These are phyloP conservation scores for Tarenaya hassleriana DNA, from an alignment of 345 rosid genomes.

Conservation along the genomic window DNA sequence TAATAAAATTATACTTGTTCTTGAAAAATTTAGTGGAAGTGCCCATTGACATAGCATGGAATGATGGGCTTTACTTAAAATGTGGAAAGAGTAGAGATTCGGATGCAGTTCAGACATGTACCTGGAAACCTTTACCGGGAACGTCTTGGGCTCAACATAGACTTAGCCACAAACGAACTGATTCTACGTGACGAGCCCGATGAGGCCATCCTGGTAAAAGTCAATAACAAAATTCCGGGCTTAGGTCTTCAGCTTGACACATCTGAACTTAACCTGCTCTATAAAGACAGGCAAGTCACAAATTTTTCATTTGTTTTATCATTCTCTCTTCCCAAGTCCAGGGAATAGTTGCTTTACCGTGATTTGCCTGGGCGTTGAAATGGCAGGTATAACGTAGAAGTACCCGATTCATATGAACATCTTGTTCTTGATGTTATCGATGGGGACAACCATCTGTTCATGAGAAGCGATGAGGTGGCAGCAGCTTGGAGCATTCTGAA, in stretches of 20 bases:
- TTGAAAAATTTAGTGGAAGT: background rate
- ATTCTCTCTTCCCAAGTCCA: background rate
- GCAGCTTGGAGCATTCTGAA: slow-evolving; percentile 62
- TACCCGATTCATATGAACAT: slow-evolving; percentile 77
- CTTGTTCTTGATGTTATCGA: slow-evolving; percentile 75
- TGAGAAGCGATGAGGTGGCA: slow-evolving; percentile 80
- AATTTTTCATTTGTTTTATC: slow-evolving; percentile 2
- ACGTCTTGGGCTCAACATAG: slow-evolving; percentile 41
- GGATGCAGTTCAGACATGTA: slow-evolving; percentile 55
- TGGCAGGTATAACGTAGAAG: slow-evolving; percentile 45
- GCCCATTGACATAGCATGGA: background rate
- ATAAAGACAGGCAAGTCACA: slow-evolving; percentile 54
- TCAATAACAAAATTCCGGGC: slow-evolving; percentile 71
- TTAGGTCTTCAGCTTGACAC: slow-evolving; percentile 69
- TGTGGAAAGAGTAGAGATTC: slow-evolving; percentile 61
- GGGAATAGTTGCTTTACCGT: background rate
- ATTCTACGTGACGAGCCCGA: slow-evolving; percentile 60
- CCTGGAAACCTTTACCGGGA: slow-evolving; percentile 64
- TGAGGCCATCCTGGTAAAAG: slow-evolving; percentile 62
- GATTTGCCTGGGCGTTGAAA: slow-evolving; percentile 3
- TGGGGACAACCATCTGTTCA: slow-evolving; percentile 73
- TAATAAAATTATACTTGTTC: slow-evolving; percentile 14
- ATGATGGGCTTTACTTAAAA: slow-evolving; percentile 10
- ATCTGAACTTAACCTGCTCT: slow-evolving; percentile 67
- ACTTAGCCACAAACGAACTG: slow-evolving; percentile 56